Evolutionary conservation across 2,329 filamentous ascomycete species (phyloP).

Genomic region (Stagonosporopsis cucurbitacearum): DNA sequence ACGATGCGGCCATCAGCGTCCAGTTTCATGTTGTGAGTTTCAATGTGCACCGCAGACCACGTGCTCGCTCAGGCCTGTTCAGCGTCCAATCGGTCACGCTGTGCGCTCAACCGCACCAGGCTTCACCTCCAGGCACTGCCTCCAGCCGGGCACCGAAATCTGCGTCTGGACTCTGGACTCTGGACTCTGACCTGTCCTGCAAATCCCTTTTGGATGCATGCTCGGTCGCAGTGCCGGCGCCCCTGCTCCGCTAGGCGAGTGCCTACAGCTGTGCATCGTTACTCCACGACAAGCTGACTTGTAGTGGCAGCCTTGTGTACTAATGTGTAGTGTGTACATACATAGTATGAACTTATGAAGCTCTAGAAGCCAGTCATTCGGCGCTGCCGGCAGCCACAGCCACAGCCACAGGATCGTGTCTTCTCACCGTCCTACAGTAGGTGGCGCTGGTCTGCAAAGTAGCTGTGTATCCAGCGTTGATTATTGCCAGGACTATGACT

Average conservation of each 20-base stretch:
- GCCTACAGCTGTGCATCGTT: conserved; percentile 16
- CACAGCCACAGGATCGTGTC: conserved; percentile 9
- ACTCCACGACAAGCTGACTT: conserved; percentile 14
- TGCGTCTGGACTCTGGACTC: conserved; percentile 2
- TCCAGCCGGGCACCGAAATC: neutral
- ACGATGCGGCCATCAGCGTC: neutral
- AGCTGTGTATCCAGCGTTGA: neutral
- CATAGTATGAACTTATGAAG: too few relatives aligned
- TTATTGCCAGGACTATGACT: too few relatives aligned
- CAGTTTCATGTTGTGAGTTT: conserved; percentile 2
- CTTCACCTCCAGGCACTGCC: conserved; percentile 3
- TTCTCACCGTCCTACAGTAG: too few relatives aligned
- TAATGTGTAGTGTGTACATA: too few relatives aligned
- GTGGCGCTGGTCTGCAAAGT: too few relatives aligned
- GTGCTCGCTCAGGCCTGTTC: neutral
- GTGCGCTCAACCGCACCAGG: neutral
- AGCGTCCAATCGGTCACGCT: conserved; percentile 3
- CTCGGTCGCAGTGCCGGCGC: conserved; percentile 2
- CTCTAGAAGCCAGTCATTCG: conserved; percentile 9
- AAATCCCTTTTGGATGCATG: neutral
- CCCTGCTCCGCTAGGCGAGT: neutral
- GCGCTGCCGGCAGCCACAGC: conserved; percentile 10
- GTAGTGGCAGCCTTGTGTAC: conserved; percentile 14
- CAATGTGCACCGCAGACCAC: conserved; percentile 3
- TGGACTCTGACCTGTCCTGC: too few relatives aligned